Evolutionary conservation across 2,329 filamentous ascomycete species (phyloP).

Genomic region (Pseudogymnoascus sp.): DNA sequence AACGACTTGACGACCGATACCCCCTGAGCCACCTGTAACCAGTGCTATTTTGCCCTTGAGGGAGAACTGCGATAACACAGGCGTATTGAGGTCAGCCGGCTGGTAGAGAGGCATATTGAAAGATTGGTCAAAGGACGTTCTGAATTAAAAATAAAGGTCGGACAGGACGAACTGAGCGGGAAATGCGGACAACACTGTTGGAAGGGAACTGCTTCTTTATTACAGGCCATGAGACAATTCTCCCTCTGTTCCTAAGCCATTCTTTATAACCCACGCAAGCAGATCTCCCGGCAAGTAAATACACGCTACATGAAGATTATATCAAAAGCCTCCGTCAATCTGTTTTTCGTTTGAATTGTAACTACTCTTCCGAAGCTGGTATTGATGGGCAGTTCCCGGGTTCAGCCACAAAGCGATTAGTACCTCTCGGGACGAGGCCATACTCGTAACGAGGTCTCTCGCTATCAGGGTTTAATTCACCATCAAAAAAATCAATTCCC

Average conservation of each 20-base stretch:
- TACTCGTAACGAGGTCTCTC: background rate
- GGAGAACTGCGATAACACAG: constrained; percentile 33
- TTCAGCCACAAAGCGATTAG: background rate
- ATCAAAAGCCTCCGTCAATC: background rate
- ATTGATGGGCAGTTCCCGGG: background rate
- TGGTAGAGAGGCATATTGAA: constrained; percentile 17
- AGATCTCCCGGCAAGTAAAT: constrained; percentile 27
- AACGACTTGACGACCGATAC: constrained; percentile 40
- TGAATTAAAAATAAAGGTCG: background rate
- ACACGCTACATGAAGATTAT: background rate
- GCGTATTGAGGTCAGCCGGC: background rate
- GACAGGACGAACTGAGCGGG: background rate
- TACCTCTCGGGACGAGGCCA: background rate
- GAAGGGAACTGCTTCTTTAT: background rate
- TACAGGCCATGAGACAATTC: background rate
- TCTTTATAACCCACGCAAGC: constrained; percentile 31
- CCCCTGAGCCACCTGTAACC: constrained; percentile 41
- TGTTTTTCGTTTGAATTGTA: background rate
- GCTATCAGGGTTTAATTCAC: background rate
- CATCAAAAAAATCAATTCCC: background rate
- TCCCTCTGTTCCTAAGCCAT: constrained; percentile 20
- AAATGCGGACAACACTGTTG: background rate
- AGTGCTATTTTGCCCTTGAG: constrained; percentile 39
- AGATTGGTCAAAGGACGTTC: constrained; percentile 29
- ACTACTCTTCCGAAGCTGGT: background rate